These are phyloP conservation scores for cucumber (Cucumis sativus) DNA, from an alignment of 306 rosid species.

Conservation along the genomic window Cucumber_9930_V3 NC_026658.2:1050501-1051000, in stretches of 20 bases:
- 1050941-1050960: neutral
- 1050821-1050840: neutral
- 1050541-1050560: conserved; percentile 51
- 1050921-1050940: neutral
- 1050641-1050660: neutral
- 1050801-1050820: neutral
- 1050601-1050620: neutral
- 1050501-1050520: conserved; percentile 42
- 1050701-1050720: neutral
- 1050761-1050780: neutral
- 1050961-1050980: neutral
- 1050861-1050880: neutral
- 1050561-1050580: conserved; percentile 45
- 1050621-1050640: neutral
- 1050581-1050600: conserved; percentile 31
- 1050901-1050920: neutral
- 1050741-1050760: neutral
- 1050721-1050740: neutral
- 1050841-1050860: neutral
- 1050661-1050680: neutral
- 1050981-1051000: neutral
- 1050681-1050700: neutral
- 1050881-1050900: neutral
- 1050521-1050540: conserved; percentile 62
- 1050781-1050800: neutral